Evolutionary conservation across 2,329 filamentous ascomycete species (phyloP).

Genomic region (Calonectria pseudoturangicola): DNA sequence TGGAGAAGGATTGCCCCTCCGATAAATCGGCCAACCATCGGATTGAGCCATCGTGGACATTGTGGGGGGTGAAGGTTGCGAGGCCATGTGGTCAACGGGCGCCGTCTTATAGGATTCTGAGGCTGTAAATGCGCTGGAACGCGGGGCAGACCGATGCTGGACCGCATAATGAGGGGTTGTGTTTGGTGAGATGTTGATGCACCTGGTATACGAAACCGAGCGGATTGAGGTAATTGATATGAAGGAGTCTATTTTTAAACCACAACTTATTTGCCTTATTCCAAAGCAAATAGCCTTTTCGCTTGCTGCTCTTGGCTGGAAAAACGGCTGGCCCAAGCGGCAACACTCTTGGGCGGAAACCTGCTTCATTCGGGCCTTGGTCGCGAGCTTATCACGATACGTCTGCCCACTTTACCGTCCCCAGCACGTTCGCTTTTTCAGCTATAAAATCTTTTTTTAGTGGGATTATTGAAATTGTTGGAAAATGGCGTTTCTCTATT

Average conservation of each 20-base stretch:
- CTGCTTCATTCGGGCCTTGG: no score
- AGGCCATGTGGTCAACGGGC: not conserved
- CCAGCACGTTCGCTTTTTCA: no score
- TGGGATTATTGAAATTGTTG: no score
- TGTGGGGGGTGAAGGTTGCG: not conserved
- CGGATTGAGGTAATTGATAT: not conserved
- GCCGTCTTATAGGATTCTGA: not conserved
- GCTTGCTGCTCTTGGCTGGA: no score
- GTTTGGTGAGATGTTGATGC: not conserved
- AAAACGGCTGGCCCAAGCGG: no score
- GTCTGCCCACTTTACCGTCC: no score
- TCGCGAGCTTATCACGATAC: no score
- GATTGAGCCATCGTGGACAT: conserved; percentile 1
- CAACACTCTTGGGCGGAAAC: no score
- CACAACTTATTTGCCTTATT: no score
- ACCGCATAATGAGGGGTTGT: conserved; percentile 1
- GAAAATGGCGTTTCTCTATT: no score
- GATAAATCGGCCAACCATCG: conserved; percentile 25
- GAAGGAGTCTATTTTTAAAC: not conserved
- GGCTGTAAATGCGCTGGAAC: not conserved
- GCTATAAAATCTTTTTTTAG: no score
- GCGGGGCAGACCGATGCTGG: not conserved
- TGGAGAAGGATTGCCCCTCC: conserved; percentile 32
- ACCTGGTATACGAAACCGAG: not conserved
- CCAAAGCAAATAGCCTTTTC: no score